Percentiles rank a stretch among this genome's conserved stretches.
These are phyloP conservation scores for Heritiera littoralis DNA, from an alignment of 345 rosid genomes.

Conservation along the genomic window DNA sequence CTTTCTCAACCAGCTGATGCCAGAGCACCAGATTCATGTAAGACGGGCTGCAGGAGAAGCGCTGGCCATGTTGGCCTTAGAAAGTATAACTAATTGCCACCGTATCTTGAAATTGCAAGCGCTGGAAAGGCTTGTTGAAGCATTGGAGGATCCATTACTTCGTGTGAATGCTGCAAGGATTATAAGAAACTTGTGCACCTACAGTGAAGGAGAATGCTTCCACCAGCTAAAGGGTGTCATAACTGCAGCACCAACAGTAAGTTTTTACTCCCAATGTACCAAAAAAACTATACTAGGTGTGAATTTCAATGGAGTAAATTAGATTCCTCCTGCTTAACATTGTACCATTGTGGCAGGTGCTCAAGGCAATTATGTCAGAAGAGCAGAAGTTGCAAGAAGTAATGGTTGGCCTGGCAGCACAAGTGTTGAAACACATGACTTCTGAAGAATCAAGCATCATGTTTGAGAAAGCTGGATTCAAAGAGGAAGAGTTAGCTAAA, in stretches of 20 bases:
- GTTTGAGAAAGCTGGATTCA: constrained; percentile 49
- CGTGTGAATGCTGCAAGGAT: constrained; percentile 77
- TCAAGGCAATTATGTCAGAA: constrained; percentile 59
- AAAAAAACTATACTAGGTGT: background rate
- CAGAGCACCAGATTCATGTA: constrained; percentile 43
- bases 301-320: too few relatives aligned
- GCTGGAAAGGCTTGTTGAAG: constrained; percentile 50
- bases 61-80: constrained; percentile 78
- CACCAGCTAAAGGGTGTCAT: constrained; percentile 50
- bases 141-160: constrained; percentile 53
- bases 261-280: constrained; percentile 17
- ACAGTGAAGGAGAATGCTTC: constrained; percentile 50
- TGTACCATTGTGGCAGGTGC: constrained; percentile 50
- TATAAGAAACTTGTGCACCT: constrained; percentile 66
- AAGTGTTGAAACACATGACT: constrained; percentile 60
- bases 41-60: constrained; percentile 88
- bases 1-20: constrained; percentile 49
- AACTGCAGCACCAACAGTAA: constrained; percentile 69
- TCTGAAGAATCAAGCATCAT: constrained; percentile 46
- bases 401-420: constrained; percentile 70
- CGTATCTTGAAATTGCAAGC: constrained; percentile 61
- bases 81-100: constrained; percentile 67
- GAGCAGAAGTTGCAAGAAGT: constrained; percentile 86
- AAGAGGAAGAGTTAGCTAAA: constrained; percentile 48
- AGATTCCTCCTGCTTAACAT: background rate